These are phyloP conservation scores for Candida germanica DNA, from an alignment of 805 yeast species.

Conservation along the genomic window DNA sequence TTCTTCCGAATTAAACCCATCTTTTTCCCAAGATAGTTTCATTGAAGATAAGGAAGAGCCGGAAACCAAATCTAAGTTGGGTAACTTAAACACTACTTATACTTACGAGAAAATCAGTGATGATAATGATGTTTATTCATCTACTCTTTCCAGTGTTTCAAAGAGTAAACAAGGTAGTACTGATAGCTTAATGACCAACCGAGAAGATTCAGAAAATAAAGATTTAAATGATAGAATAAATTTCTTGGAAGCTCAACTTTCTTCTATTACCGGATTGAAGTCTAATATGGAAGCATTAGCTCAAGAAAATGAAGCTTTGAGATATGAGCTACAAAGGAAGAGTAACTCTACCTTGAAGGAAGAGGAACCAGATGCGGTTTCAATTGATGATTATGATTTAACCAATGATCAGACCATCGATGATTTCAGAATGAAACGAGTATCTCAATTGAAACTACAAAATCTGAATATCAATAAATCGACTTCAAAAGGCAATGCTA, in stretches of 20 bases:
- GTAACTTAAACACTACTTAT: conserved; percentile 19
- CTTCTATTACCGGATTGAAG: conserved; percentile 4
- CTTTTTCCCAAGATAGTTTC: neutral
- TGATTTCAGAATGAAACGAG: conserved; percentile 33
- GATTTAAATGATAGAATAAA: conserved; percentile 10
- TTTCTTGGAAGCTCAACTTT: conserved; percentile 9
- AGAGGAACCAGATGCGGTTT: conserved; percentile 3
- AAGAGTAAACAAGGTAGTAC: neutral
- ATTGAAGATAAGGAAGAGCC: neutral
- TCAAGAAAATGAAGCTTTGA: conserved; percentile 11
- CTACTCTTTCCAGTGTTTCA: conserved; percentile 1
- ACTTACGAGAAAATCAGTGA: conserved; percentile 29
- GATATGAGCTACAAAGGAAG: conserved; percentile 7
- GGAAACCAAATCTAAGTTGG: neutral
- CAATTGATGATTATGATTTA: conserved; percentile 21
- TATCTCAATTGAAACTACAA: conserved; percentile 33
- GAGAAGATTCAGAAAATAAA: neutral
- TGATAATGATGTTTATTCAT: conserved; percentile 3
- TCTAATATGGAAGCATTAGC: conserved; percentile 17
- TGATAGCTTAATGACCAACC: too few relatives aligned
- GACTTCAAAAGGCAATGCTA: conserved; percentile 25
- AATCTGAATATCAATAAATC: conserved; percentile 4
- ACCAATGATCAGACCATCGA: conserved; percentile 15
- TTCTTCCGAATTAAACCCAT: neutral
- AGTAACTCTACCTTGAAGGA: conserved; percentile 4